Base-by-base conservation (phyloP, 2,329 filamentous ascomycete genomes). In the Septoria petroselini region DNA sequence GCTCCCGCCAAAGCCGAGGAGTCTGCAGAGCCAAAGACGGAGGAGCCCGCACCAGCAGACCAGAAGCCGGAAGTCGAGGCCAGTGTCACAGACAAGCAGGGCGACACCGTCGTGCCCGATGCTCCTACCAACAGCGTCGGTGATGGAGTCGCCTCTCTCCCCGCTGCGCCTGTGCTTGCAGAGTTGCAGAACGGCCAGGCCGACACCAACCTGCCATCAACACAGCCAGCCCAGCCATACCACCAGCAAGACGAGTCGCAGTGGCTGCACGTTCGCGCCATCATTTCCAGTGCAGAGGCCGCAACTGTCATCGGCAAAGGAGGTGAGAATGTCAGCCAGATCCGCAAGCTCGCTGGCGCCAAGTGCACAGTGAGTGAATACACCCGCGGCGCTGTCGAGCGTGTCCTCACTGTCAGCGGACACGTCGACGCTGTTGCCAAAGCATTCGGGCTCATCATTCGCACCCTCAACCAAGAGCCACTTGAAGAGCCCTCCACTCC, bases 301-400 rank as follows among this genome's bases (percentile, higher is more conserved):
- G 93, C 93, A 31, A 98, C 93, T 41, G 89, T 96, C 60, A 98
- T 98, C 71, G 93, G 93, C 67, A 98, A 98, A 75, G 91, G 91
- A 57, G 93, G 93, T 68, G 93, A 98, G 77, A 98, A 98, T 67
- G 93, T 98, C 40, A 95, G 91, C 61, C 89, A 95, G 73, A 97
- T 98, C 67, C 84, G 93, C 61, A 89, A 88, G 69, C 79, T 95
- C 73, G 96, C 93, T 44, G 91, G 90, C 63, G 93, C 93, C 60
- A 97, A 97, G 75, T 98, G 93, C 76, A 98, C 93, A 40, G 93
- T 98, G 62, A 96, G 91, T 74, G 93, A 98, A 73, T 98, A 97
- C 67, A 88, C 94, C 62, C 89, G 95, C 67, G 93, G 93, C 59
- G 93, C 93, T 48, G 91, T 97, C 27, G 93, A 98, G 76, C 88